These are phyloP conservation scores for Pseudogymnoascus sp. DNA, from an alignment of 2,329 filamentous ascomycete genomes.

Conservation along the genomic window DNA sequence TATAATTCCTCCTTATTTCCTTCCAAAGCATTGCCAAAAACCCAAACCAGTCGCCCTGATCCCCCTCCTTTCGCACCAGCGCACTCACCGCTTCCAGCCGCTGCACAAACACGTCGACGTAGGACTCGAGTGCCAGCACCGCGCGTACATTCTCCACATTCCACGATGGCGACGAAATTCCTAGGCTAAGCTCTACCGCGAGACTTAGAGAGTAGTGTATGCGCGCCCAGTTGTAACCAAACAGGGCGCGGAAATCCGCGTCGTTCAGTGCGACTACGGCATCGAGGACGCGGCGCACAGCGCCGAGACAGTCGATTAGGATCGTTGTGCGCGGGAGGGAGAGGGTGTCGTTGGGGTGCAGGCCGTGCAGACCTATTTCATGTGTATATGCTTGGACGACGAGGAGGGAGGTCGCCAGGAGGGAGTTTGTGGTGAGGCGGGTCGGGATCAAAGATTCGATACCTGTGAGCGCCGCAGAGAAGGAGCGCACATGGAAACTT, in stretches of 20 bases:
- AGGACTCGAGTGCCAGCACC: constrained; percentile 7
- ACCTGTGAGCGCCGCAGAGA: constrained; percentile 2
- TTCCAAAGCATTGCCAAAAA: constrained; percentile 6
- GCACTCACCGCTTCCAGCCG: background rate
- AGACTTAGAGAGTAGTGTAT: constrained; percentile 10
- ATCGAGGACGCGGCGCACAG: constrained; percentile 8
- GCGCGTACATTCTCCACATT: constrained; percentile 2
- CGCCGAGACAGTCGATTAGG: constrained; percentile 8
- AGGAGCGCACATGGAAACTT: constrained; percentile 9
- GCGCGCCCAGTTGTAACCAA: constrained; percentile 10
- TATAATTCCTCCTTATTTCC: constrained; percentile 6
- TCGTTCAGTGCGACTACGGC: constrained; percentile 1
- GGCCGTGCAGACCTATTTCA: constrained; percentile 9
- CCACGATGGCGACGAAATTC: constrained; percentile 10
- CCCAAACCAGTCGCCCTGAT: constrained; percentile 6
- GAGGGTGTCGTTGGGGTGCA: background rate
- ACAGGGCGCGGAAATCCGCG: constrained; percentile 1
- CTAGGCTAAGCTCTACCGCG: constrained; percentile 9
- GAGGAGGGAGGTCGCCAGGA: background rate
- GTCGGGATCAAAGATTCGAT: constrained; percentile 6
- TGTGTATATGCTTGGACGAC: constrained; percentile 9
- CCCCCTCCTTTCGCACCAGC: background rate
- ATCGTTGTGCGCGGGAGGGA: constrained; percentile 9
- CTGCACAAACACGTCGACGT: constrained; percentile 8
- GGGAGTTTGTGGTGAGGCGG: constrained; percentile 1